phyloP scores from a whole-genome alignment of 805 yeast species.

The Blastobotrys parvus region DNA sequence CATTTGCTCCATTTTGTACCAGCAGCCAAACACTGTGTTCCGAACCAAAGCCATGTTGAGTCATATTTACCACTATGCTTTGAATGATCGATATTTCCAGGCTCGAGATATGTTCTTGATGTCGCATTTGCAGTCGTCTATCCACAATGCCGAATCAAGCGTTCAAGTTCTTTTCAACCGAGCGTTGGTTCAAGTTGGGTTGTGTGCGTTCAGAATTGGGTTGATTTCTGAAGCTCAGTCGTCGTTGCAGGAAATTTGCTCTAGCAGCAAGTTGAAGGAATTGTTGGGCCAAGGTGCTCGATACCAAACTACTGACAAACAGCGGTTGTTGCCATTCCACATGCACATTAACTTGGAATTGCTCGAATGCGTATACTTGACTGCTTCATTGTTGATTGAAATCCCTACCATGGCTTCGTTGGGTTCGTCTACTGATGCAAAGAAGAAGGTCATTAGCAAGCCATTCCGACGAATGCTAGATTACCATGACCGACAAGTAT shows the following conservation, averaged over 20 bases:
- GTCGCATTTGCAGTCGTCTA: constrained; percentile 77
- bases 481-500: constrained; percentile 86
- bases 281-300: constrained; percentile 73
- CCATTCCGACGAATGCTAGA: constrained; percentile 88
- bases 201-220: constrained; percentile 90
- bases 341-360: constrained; percentile 96
- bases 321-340: constrained; percentile 90
- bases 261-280: constrained; percentile 80
- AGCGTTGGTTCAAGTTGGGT: constrained; percentile 90
- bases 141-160: constrained; percentile 75
- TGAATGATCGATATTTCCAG: constrained; percentile 70
- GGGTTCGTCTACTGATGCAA: constrained; percentile 41
- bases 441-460: constrained; percentile 62
- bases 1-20: constrained; percentile 56
- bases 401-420: constrained; percentile 82
- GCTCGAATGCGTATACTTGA: constrained; percentile 87
- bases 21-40: constrained; percentile 58
- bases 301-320: constrained; percentile 47
- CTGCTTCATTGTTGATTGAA: constrained; percentile 81
- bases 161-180: constrained; percentile 92
- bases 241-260: constrained; percentile 77
- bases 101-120: constrained; percentile 84
- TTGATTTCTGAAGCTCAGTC: constrained; percentile 80
- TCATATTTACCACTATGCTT: constrained; percentile 85
- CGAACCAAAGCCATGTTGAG: constrained; percentile 77